Base-by-base conservation (phyloP, 202 grass and related monocot genomes). In the Carex sylvatica region DNA sequence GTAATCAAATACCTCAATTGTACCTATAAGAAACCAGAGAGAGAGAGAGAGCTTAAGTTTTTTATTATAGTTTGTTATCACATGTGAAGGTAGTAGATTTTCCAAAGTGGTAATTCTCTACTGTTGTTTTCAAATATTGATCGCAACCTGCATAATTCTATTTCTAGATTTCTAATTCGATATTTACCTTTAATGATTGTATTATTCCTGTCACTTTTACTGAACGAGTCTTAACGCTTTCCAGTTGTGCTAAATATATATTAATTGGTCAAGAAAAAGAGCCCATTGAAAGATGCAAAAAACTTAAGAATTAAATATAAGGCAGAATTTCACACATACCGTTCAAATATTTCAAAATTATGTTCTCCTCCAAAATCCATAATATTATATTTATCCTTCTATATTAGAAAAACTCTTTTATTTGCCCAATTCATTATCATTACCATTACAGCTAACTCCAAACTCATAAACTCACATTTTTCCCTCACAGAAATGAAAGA, bases 1-100 rank as follows among this genome's bases (percentile, higher is more conserved):
- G 86, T 99, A 91, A 65, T 87, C 87, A 63, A 99, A 62, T 31
- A 99, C 96, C 44, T 99, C 93, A 82, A 99, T 87, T 47, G 90
- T 83, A 83, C 96, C 96, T 95, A 80, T 74, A 88, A 70, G 52
- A 77, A 30, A 36, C 51, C 23, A 74, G 23, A 76, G 73, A 35
- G 73, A 54, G 26, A 76, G 73, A 35, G 73, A 74, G 24, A 75
- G 18, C 47, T 20, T 47, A 24, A 24, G 9, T 46, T 5, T 61
- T 19, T 56, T 10, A 76, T 33, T 35, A 33, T 30, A 30, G 47
- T 74, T 74, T 74, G 71, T 53, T 54, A 54, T 74, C 70, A 67
- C 47, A 74, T 24, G 30, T 52, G 24, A 26, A 67, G 47, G 4
- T 55, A 75, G 49, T 31, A 55, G 47, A 26, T 16, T 75, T 75